Percentiles rank a stretch among this genome's conserved stretches.
Conservation (phyloP, 2,329 filamentous ascomycete species). For the Stemphylium beticola region DNA sequence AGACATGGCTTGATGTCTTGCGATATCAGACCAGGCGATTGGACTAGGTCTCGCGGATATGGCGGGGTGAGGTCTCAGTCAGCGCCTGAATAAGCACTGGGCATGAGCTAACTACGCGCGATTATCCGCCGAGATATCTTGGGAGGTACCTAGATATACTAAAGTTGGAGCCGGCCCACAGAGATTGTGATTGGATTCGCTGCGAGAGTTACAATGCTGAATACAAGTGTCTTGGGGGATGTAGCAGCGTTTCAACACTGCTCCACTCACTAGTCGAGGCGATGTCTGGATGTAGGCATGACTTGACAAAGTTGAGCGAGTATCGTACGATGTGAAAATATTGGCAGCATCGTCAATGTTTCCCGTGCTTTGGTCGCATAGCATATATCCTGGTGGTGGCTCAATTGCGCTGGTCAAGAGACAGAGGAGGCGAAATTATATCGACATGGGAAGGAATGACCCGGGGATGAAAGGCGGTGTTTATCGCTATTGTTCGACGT, state of each 20-base stretch:
- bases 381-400: too few relatives aligned
- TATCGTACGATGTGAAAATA: too few relatives aligned
- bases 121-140: background rate
- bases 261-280: background rate
- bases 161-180: background rate
- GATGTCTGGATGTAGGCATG: too few relatives aligned
- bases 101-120: constrained; percentile 1
- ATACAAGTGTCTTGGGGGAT: background rate
- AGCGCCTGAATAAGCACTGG: constrained; percentile 15
- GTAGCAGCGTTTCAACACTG: background rate
- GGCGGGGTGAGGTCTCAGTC: constrained; percentile 6
- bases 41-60: background rate
- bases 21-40: background rate
- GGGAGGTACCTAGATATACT: background rate
- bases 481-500: too few relatives aligned
- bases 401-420: too few relatives aligned
- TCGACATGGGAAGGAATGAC: too few relatives aligned
- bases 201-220: background rate
- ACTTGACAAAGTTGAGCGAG: too few relatives aligned
- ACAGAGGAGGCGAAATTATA: too few relatives aligned
- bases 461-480: too few relatives aligned
- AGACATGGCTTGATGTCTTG: background rate
- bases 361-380: too few relatives aligned
- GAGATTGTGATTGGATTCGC: background rate
- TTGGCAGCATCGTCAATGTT: too few relatives aligned